These are phyloP conservation scores for Naganishia randhawae DNA, from an alignment of 768 basidiomycete species.

Conservation along the genomic window DNA sequence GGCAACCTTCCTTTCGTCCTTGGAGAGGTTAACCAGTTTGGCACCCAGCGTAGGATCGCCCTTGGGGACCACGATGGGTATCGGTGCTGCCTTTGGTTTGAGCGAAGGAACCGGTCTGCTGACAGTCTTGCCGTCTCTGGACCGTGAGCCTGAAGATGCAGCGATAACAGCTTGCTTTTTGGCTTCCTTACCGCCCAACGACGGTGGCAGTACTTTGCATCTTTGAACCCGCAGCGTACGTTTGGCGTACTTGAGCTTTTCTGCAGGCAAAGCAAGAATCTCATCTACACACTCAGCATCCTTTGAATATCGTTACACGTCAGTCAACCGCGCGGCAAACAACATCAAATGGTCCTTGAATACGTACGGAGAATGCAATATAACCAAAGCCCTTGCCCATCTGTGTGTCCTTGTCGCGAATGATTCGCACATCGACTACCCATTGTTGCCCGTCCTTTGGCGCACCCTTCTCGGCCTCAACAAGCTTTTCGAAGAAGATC, in stretches of 20 bases:
- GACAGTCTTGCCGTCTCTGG: slow-evolving; percentile 29
- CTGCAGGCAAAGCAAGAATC: slow-evolving; percentile 71
- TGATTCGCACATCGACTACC: slow-evolving; percentile 80
- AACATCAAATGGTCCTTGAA: background rate
- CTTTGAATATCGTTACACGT: slow-evolving; percentile 53
- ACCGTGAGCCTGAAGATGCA: slow-evolving; percentile 34
- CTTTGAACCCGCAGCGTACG: slow-evolving; percentile 85
- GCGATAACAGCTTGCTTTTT: slow-evolving; percentile 23
- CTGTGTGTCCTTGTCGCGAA: slow-evolving; percentile 84
- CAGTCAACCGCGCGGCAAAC: background rate
- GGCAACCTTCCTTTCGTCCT: slow-evolving; percentile 76
- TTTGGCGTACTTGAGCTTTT: slow-evolving; percentile 83
- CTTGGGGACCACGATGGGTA: slow-evolving; percentile 57
- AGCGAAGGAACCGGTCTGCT: slow-evolving; percentile 32
- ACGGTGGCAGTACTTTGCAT: slow-evolving; percentile 67
- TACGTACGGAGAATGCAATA: slow-evolving; percentile 74
- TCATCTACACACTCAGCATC: slow-evolving; percentile 90
- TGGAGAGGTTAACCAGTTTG: slow-evolving; percentile 69
- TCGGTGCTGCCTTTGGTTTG: slow-evolving; percentile 30
- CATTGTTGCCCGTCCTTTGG: slow-evolving; percentile 47
- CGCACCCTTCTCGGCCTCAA: slow-evolving; percentile 66
- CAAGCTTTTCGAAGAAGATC: slow-evolving; percentile 74
- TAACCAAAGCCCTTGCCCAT: slow-evolving; percentile 95
- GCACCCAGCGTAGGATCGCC: slow-evolving; percentile 79
- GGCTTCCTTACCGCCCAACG: slow-evolving; percentile 29